phyloP scores from a whole-genome alignment of 2,329 filamentous ascomycete species.

The Dactylellina leptospora region DNA sequence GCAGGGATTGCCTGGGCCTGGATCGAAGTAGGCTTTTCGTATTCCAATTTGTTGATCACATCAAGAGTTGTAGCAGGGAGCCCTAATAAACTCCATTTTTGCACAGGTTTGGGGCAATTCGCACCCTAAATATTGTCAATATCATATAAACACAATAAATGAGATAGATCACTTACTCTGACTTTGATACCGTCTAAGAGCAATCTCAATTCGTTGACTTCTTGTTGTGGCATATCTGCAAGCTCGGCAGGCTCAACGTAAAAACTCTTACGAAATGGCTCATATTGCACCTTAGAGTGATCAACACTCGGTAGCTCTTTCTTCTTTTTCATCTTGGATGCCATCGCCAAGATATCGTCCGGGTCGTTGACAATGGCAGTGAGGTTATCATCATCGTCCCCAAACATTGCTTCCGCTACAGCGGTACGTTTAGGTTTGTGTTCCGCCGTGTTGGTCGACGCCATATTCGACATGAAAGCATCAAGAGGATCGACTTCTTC shows the following conservation, averaged over 20 bases:
- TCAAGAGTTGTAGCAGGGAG: conserved; percentile 82
- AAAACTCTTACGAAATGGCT: conserved; percentile 90
- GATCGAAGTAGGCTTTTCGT: conserved; percentile 89
- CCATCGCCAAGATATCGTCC: conserved; percentile 71
- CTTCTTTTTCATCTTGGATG: conserved; percentile 79
- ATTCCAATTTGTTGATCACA: conserved; percentile 81
- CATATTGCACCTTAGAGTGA: conserved; percentile 84
- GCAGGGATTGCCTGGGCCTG: conserved; percentile 94
- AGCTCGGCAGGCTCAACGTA: conserved; percentile 91
- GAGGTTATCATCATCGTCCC: conserved; percentile 77
- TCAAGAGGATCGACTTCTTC: conserved; percentile 88
- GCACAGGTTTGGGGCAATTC: conserved; percentile 89
- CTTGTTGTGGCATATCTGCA: conserved; percentile 81
- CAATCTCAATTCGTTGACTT: conserved; percentile 80
- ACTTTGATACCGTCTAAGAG: conserved; percentile 97
- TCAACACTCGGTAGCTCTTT: conserved; percentile 91
- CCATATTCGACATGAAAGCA: conserved; percentile 81
- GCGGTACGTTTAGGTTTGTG: conserved; percentile 57
- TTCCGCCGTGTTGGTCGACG: conserved; percentile 50
- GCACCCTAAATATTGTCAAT: conserved; percentile 65
- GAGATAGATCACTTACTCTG: conserved; percentile 60
- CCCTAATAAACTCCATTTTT: conserved; percentile 96
- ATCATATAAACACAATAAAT: not conserved
- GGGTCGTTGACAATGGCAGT: conserved; percentile 71
- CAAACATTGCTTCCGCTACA: conserved; percentile 77